Percentiles rank a stretch among this genome's conserved stretches.
Conservation (phyloP, 2,329 filamentous ascomycete genomes). For the Microdochium bolleyi region DNA sequence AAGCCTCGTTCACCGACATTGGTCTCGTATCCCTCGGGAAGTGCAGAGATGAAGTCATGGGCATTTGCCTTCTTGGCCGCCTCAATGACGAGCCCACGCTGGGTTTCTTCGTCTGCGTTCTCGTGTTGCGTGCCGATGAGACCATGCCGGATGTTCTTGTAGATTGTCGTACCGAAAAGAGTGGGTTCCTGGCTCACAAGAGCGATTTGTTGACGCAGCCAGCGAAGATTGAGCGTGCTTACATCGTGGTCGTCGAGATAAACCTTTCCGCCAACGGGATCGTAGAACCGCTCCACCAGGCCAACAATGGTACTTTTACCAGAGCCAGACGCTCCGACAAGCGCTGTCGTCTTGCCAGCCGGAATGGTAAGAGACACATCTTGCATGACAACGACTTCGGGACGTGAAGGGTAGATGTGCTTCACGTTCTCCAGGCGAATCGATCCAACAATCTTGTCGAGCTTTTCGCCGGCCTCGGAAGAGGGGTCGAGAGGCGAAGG, state of each 20-base stretch:
- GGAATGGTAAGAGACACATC: slow-evolving; percentile 73
- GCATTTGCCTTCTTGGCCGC: slow-evolving; percentile 90
- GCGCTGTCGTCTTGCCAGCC: slow-evolving; percentile 83
- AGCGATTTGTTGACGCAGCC: slow-evolving; percentile 87
- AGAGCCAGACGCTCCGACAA: slow-evolving; percentile 89
- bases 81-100: slow-evolving; percentile 63
- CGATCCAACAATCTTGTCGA: slow-evolving; percentile 65
- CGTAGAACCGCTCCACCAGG: slow-evolving; percentile 88
- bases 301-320: slow-evolving; percentile 95
- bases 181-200: slow-evolving; percentile 91
- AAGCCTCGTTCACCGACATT: slow-evolving; percentile 95
- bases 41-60: slow-evolving; percentile 75
- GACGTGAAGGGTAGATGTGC: slow-evolving; percentile 90
- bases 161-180: slow-evolving; percentile 84
- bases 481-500: slow-evolving; percentile 75
- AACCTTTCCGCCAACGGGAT: slow-evolving; percentile 73
- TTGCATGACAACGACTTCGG: slow-evolving; percentile 83
- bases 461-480: slow-evolving; percentile 60
- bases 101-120: slow-evolving; percentile 56
- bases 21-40: slow-evolving; percentile 88
- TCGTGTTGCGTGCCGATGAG: slow-evolving; percentile 79
- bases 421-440: slow-evolving; percentile 78
- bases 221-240: slow-evolving; percentile 72
- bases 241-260: slow-evolving; percentile 79
- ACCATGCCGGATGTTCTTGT: slow-evolving; percentile 82